Evolutionary conservation across 306 rosid species (phyloP).

Genomic region (Trichosanthes cucumerina): DNA sequence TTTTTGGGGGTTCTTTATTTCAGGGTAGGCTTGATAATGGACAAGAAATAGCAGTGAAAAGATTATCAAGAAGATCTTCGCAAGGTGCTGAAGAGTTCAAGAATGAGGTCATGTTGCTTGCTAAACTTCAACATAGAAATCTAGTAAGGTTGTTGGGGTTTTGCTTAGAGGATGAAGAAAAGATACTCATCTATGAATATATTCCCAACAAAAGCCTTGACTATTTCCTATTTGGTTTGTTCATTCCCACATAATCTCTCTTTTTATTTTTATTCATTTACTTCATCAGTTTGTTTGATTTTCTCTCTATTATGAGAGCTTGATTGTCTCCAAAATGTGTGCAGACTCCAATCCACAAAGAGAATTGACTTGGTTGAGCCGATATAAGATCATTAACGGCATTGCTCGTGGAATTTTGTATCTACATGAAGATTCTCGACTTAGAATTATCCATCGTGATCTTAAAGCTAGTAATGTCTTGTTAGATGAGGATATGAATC

Average conservation of each 20-base stretch:
- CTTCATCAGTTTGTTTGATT: not conserved
- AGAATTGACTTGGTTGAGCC: slow-evolving; percentile 27
- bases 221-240: slow-evolving; percentile 46
- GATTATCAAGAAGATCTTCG: slow-evolving; percentile 36
- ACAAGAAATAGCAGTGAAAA: slow-evolving; percentile 55
- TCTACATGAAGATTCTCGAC: slow-evolving; percentile 31
- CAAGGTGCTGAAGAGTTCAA: slow-evolving; percentile 56
- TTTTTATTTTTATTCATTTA: not conserved
- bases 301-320: not conserved
- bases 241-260: too few relatives aligned
- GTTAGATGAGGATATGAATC: slow-evolving; percentile 26
- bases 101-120: slow-evolving; percentile 49
- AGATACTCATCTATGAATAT: slow-evolving; percentile 54
- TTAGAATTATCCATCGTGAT: slow-evolving; percentile 28
- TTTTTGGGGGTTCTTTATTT: not conserved
- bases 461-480: slow-evolving; percentile 30
- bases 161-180: slow-evolving; percentile 41
- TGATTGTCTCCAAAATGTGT: not conserved
- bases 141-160: slow-evolving; percentile 52
- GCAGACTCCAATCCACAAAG: slow-evolving; percentile 13
- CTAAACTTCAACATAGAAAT: slow-evolving; percentile 68
- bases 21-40: slow-evolving; percentile 47
- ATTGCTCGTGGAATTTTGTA: slow-evolving; percentile 24
- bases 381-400: slow-evolving; percentile 22
- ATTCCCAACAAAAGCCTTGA: slow-evolving; percentile 59